Base-by-base conservation (phyloP, 129 eudicot species). In the Chrysanthemum makinoi region DNA sequence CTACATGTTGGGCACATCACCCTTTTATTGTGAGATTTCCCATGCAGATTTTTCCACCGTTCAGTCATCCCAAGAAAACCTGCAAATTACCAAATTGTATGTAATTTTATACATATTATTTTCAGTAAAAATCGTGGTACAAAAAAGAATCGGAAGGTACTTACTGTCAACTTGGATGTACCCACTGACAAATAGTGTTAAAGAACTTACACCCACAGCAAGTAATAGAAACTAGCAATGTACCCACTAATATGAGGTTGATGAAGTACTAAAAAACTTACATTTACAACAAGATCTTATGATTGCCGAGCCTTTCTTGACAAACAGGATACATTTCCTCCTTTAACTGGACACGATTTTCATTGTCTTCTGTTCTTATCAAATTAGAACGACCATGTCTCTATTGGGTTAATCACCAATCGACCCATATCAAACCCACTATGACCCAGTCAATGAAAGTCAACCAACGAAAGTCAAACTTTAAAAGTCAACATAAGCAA, bases 1-100 rank as follows among this genome's bases (percentile, higher is more conserved):
- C 99, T 87, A 73, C 99, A 94, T 62, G 97, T 87, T 78, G 99
- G 99, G 76, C 99, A 94, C 81, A 84, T 84, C 75, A 94, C 88
- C 96, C 96, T 82, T 53, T 84, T 84, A 68, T 44, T 65, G 46
- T 76, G 82, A 77, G 62, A 54, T 66, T 79, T 83, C 74, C 82
- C 86, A 12, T 78, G 81, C 46, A 69, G 62, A 75, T 74, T 57
- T 51, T 46, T 52, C 54, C 69, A 76, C 64, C 68, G 56, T 73
- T 93, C 96, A 0, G 81, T 85, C 79, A 94, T 87, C 65, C 83
- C 87, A 79, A 94, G 80, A 67, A 94, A 88, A 80, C 99, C 99
- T 94, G 86, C 70, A 75, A 80, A 14, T 35, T 20, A 66, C 50
- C 64, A 75, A 22, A 7, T 50, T 24, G 30, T 19, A 48, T 60